phyloP scores from a whole-genome alignment of 1,284 basidiomycete genomes.

The Ustanciosporium gigantosporum region DNA sequence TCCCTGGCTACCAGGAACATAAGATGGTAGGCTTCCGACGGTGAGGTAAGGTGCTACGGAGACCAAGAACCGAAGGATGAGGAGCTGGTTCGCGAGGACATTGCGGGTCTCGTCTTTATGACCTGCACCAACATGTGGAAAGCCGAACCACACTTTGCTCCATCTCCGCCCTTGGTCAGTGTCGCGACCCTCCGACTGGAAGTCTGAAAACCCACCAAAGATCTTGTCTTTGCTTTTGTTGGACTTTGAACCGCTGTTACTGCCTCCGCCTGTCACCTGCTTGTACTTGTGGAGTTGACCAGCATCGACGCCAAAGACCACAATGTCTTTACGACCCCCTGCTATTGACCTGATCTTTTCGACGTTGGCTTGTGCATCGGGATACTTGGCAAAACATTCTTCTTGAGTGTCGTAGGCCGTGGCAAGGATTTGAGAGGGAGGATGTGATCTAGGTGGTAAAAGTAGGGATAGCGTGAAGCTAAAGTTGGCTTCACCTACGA shows the following conservation, averaged over 20 bases:
- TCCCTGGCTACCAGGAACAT: conserved; percentile 24
- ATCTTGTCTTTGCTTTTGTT: conserved; percentile 4
- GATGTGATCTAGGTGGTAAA: conserved; percentile 60
- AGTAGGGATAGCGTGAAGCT: conserved; percentile 83
- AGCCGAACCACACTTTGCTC: conserved; percentile 89
- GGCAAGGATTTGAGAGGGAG: conserved; percentile 74
- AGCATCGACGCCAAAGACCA: conserved; percentile 84
- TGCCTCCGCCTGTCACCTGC: conserved; percentile 57
- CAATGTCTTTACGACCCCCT: conserved; percentile 69
- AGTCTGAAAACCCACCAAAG: not conserved
- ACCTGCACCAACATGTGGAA: conserved; percentile 94
- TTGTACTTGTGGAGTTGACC: conserved; percentile 72
- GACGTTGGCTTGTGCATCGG: conserved; percentile 74
- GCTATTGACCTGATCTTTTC: conserved; percentile 42
- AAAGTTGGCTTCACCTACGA: conserved; percentile 90
- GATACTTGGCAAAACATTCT: conserved; percentile 81
- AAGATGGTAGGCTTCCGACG: conserved; percentile 27
- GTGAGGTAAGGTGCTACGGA: conserved; percentile 73
- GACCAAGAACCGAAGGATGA: conserved; percentile 82
- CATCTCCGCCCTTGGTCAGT: conserved; percentile 64
- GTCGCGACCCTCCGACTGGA: not conserved
- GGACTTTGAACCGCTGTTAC: no score
- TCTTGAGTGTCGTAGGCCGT: conserved; percentile 84
- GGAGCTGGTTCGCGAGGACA: conserved; percentile 83
- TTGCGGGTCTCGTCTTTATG: conserved; percentile 94